phyloP scores from a whole-genome alignment of 2,329 filamentous ascomycete species.

The Cyanodermella asteris region DNA sequence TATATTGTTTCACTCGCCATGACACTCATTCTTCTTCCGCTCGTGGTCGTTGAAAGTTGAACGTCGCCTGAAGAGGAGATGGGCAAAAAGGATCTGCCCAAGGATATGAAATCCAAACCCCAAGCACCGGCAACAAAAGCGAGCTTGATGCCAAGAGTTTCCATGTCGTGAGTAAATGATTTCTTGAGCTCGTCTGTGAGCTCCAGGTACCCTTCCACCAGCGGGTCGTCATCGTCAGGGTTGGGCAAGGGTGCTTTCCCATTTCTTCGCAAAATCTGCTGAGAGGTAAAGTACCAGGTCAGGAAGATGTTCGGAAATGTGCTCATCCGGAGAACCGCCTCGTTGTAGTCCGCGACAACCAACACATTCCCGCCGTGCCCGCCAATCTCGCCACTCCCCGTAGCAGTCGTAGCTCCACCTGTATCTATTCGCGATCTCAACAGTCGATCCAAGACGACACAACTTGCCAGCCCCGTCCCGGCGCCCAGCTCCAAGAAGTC shows the following conservation, averaged over 20 bases:
- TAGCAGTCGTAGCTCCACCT: too few relatives aligned
- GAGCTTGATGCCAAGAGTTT: conserved; percentile 21
- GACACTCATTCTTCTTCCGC: conserved; percentile 16
- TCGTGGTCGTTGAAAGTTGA: neutral
- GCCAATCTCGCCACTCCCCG: neutral
- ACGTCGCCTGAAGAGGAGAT: neutral
- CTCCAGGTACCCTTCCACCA: conserved; percentile 18
- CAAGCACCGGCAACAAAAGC: conserved; percentile 38
- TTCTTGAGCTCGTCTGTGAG: conserved; percentile 25
- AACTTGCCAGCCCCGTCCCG: conserved; percentile 26
- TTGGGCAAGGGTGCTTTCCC: too few relatives aligned
- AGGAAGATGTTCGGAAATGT: conserved; percentile 39
- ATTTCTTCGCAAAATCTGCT: too few relatives aligned
- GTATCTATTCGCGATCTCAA: too few relatives aligned
- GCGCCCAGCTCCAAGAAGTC: conserved; percentile 24
- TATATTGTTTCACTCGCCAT: conserved; percentile 46
- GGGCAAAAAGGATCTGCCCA: conserved; percentile 9
- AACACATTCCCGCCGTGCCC: neutral
- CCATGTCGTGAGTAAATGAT: conserved; percentile 23
- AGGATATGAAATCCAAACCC: conserved; percentile 23
- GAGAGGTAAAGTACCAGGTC: conserved; percentile 24
- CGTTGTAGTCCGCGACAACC: conserved; percentile 40
- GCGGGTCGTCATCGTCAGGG: too few relatives aligned
- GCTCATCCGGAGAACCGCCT: conserved; percentile 34
- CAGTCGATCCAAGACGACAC: too few relatives aligned